Base-by-base conservation (phyloP, 164 flowering plant species). In the Magnolia officinalis region DNA sequence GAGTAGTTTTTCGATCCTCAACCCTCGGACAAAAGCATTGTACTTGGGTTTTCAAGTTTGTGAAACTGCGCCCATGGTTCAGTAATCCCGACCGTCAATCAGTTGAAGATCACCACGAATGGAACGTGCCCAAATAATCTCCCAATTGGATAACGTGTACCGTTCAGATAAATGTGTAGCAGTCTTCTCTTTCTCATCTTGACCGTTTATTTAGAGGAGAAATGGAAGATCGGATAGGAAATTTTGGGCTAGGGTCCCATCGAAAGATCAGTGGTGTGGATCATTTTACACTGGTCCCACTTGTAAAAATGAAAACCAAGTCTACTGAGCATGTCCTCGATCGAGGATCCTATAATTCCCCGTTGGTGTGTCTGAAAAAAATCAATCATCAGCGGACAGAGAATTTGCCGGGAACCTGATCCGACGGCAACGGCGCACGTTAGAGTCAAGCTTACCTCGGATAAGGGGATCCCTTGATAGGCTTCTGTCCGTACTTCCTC, bases 401-500 rank as follows among this genome's bases (percentile, higher is more conserved):
- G 37, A 37, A 37, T 37, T 37, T 37, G 45, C 45, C 45, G 45
- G 55, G 6, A 8, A 29, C 24, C 14, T 50, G 14, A 31, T 58
- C 16, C 66, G 50, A 19, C 5, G 6, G 11, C 75, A 10, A 0
- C 18, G n/a, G 71, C 71, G 71, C 79, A 52, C 6, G 55, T 50
- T 52, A 77, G 75, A 76, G 45, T 20, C 4, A 2, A 19, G 13
- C 65, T 50, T 78, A 91, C 97, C 97, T 88, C 13, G 96, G 98
- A 76, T 91, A 93, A 2, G 96, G 96, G 26, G 98, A 92, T 50
- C 98, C 98, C 64, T 94, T 94, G 83, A 94, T 94, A 74, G 98
- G 98, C 72, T 94, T 94, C 76, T 94, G 98, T n/a, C 98, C 98
- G 80, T 92, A 94, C 78, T 92, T 92, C 67, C 98, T 78, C 97